Percentiles rank a stretch among this genome's conserved stretches.
Conservation (phyloP, 225 moss, liverwort and hornwort genomes). For the Thuidium tamariscinum region DNA sequence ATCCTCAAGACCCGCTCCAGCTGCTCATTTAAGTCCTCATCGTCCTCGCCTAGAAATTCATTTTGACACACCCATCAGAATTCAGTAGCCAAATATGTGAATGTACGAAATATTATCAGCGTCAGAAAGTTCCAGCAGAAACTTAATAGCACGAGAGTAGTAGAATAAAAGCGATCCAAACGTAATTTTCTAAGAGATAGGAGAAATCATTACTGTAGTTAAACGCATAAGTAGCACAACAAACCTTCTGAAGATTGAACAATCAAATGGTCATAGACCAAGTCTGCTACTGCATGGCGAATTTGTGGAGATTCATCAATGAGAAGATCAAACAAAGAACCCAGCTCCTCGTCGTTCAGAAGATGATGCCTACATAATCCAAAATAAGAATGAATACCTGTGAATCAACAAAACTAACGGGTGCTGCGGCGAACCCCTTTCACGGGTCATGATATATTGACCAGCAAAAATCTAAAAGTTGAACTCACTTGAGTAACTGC, state of each 20-base stretch:
- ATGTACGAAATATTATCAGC: background rate
- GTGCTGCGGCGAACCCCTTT: background rate
- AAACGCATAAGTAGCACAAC: conserved; percentile 4
- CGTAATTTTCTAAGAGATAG: background rate
- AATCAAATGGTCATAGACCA: conserved; percentile 94
- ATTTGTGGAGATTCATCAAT: conserved; percentile 96
- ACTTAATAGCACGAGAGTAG: background rate
- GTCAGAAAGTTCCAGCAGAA: background rate
- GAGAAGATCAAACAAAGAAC: conserved; percentile 80
- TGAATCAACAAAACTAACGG: background rate
- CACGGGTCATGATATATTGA: background rate
- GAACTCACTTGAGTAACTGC: conserved; percentile 69
- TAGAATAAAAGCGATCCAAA: background rate
- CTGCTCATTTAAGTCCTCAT: conserved; percentile 61
- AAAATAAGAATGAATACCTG: background rate
- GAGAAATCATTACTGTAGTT: background rate
- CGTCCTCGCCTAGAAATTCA: conserved; percentile 37
- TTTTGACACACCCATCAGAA: background rate
- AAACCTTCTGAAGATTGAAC: conserved; percentile 76
- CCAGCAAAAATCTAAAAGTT: background rate
- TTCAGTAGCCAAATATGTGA: background rate
- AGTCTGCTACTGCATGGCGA: conserved; percentile 90
- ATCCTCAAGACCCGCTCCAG: conserved; percentile 84
- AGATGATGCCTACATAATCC: conserved; percentile 70
- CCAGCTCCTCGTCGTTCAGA: conserved; percentile 77